Conservation (phyloP, 2,329 filamentous ascomycete genomes). For the Trichoderma aggressivum region DNA sequence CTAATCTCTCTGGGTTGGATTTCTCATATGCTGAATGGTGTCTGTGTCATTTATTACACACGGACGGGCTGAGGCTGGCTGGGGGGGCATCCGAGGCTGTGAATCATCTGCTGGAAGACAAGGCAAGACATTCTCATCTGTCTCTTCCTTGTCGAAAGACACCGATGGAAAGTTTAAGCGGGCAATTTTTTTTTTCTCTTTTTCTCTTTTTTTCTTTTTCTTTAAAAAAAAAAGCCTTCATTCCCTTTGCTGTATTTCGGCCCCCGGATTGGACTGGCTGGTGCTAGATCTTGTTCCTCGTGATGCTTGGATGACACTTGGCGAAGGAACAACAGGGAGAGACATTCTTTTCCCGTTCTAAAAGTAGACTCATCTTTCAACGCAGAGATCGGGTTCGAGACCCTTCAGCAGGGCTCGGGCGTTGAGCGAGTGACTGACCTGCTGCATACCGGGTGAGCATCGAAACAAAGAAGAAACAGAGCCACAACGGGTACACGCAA, state of each 20-base stretch:
- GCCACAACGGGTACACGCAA: conserved; percentile 8
- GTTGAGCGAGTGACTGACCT: not conserved
- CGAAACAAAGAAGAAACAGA: not conserved
- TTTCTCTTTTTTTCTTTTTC: not conserved
- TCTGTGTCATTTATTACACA: not conserved
- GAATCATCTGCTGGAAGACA: not conserved
- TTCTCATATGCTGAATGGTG: not conserved
- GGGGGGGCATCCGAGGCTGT: not conserved
- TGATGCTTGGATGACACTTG: not conserved
- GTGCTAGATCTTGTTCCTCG: not conserved
- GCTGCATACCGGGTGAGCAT: not conserved
- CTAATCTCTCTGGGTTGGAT: not conserved
- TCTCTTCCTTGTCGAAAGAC: not conserved
- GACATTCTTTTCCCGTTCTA: not conserved
- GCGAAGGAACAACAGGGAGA: not conserved
- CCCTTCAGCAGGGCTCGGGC: not conserved
- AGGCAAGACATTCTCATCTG: not conserved
- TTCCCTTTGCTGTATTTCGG: not conserved
- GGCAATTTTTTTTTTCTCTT: not conserved
- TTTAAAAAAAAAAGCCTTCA: too few relatives aligned
- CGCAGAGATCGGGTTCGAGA: not conserved
- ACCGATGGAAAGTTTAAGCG: not conserved
- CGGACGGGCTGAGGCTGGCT: not conserved
- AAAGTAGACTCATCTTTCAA: not conserved
- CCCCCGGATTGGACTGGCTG: not conserved